Evolutionary conservation across 2,329 filamentous ascomycete genomes (phyloP), one percentile per base, ranked within the genome.

Genomic region (Phyllosticta capitalensis): DNA sequence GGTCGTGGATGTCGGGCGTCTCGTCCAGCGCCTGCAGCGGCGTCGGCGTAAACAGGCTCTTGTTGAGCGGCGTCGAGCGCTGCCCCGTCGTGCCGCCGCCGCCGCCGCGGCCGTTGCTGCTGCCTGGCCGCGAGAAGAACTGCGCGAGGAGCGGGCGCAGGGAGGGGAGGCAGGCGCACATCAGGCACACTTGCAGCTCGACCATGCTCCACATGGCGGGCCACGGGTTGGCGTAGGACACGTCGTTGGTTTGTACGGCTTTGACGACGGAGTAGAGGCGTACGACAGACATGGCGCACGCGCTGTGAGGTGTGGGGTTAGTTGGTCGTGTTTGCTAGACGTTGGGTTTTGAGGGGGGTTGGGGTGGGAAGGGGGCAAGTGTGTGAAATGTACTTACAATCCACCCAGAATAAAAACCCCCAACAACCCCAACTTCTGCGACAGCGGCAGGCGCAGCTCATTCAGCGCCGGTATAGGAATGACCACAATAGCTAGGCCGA

Each of bases 161-260:
- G 10, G 48, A 52, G 5, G 55, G 55, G 7, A 57, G 55, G 48
- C 55, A 38, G 9, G 10, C 30, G 30, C 30, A 38, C 6, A 38
- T 52, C 17, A 57, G 50, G 55, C 55, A 57, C 9, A 57, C 45
- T 45, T 57, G 48, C 10, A 57, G 30, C 24, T 58, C 56, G 30
- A 58, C 45, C 12, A 21, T 30, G 50, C 49, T 52, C 56, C 56
- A 58, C 14, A 54, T 50, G 6, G 56, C 56, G 14, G 56, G 28
- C 20, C 26, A 17, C 9, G 50, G 3, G 56, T 58, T 58, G 56
- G 12, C 56, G 20, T 12, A 24, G 21, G 20, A 26, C 20, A n/a
- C n/a, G 50, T 58, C 56, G 30, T 19, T 24, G 48, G 10, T 10
- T 48, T 48, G 28, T 14, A 33, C n/a, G 55, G 55, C 24, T 17